Evolutionary conservation across 257 asterid genomes (phyloP), one percentile per base, ranked within the genome.

Genomic region (Primulina eburnea): DNA sequence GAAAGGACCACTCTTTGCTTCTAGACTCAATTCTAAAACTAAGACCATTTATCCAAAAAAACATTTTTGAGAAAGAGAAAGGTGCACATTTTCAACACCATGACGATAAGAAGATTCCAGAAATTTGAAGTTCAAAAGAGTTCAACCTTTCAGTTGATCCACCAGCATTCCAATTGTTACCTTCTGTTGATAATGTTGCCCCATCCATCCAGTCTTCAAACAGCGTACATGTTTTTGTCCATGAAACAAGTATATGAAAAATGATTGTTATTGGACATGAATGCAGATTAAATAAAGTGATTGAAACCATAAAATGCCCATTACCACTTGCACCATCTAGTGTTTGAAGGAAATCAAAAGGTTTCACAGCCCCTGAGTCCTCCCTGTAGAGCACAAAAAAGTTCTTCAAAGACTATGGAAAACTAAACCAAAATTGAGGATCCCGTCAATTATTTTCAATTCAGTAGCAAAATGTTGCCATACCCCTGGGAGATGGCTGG

Each of bases 321-420:
- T 28, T 70, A 32, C 70, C 69, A 24, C 75, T 60, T 67, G 72
- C 66, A 40, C 87, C 91, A 71, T 83, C 88, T 72, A 86, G 86
- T 35, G 80, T 72, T 53, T 84, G 89, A 60, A 89, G 95, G 78
- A 93, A 86, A 82, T 85, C 89, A 79, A 89, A 91, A 72, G 96
- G 85, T 75, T 86, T 88, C 20, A 69, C 68, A 69, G 90, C 67
- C 59, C 76, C 86, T 21, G 78, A 67, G 62, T 82, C 96, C 62
- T 77, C 93, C 78, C 97, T 94, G 83, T 59, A 71, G 43, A 59
- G 57, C 76, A 69, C 67, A 70, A 81, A 67, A 75, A 59, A 35
- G 72, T 37, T 43, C 64, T 69, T 59, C 40, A 61, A 18, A 68
- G 43, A 50, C 47, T 52, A 62, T 1, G 26, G 71, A 63, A 72